phyloP scores from a whole-genome alignment of 495 filamentous ascomycete species.

The Talaromyces ruber region DNA sequence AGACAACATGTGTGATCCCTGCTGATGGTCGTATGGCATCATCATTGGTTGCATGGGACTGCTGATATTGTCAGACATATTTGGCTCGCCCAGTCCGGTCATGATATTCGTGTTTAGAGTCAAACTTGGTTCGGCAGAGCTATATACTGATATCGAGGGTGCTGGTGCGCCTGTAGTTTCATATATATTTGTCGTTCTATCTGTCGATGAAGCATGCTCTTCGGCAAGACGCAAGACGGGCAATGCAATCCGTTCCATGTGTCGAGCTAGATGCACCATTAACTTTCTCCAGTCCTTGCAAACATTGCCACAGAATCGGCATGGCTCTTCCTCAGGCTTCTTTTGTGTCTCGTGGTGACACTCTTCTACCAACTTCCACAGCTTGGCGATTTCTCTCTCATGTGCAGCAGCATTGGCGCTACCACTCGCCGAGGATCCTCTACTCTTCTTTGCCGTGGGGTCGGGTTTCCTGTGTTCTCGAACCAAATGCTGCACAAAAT shows the following conservation, averaged over 20 bases:
- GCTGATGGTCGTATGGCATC: background rate
- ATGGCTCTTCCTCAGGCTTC: slow-evolving; percentile 69
- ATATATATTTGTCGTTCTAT: slow-evolving; percentile 2
- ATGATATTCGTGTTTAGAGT: background rate
- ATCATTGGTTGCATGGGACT: background rate
- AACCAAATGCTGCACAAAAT: slow-evolving; percentile 91
- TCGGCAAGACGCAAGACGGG: slow-evolving; percentile 69
- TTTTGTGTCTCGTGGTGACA: slow-evolving; percentile 65
- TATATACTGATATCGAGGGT: background rate
- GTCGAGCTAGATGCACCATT: slow-evolving; percentile 88
- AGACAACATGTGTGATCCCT: background rate
- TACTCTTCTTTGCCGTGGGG: slow-evolving; percentile 48
- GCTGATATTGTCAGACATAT: background rate
- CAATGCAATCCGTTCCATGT: slow-evolving; percentile 91
- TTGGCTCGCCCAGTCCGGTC: background rate
- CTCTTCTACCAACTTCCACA: slow-evolving; percentile 70
- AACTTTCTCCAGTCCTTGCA: slow-evolving; percentile 90
- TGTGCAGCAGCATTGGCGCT: slow-evolving; percentile 40
- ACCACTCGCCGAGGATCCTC: slow-evolving; percentile 18
- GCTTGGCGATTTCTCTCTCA: slow-evolving; percentile 45
- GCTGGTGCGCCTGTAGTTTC: background rate
- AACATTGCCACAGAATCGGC: slow-evolving; percentile 80
- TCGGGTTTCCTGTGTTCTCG: slow-evolving; percentile 87
- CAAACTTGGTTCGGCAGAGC: background rate
- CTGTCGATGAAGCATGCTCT: slow-evolving; percentile 17